Base-by-base conservation (phyloP, 1,139 yeast species). In the Yamadazyma trypodendri region DNA sequence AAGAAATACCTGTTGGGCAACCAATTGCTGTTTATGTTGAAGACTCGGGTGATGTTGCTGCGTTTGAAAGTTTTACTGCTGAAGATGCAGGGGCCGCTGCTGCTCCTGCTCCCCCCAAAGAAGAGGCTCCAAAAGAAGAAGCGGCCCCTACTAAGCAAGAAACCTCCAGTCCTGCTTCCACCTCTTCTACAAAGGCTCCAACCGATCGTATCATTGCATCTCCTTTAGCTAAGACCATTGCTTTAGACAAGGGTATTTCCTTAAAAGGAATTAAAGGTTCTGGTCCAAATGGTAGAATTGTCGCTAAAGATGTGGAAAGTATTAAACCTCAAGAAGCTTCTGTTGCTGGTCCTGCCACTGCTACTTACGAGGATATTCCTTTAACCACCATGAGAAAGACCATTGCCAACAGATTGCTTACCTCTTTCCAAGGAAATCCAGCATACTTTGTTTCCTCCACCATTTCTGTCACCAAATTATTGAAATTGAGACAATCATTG, bases 1-100 rank as follows among this genome's bases (percentile, higher is more conserved):
- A 88, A 65, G 96, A 92, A 55, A 72, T 94, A 40, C 89, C 95
- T 35, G 96, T 92, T 38, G 95, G 95, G 53, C 80, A 83, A 67
- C 97, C 98, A 57, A 86, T 94, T 63, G 98, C 96, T 47, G 96
- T 92, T 33, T 90, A 85, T 60, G 98, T 92, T 38, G 97, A 92
- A 68, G 88, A 89, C 27, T 76, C 77, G 44, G 80, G 56, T 34
- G 96, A 87, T 56, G 96, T 92, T 42, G 73, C 82, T 29, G 97
- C 97, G 20, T 92, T 92, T 59, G 85, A 79, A 54, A 79, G 76
- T 53, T 92, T 89, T 73, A 83, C 95, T 40, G 76, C 81, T 38
- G 90, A 79, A 34, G 97, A 88, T 58, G 95, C 95, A 33, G 85
- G 86, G 39, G 79, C 72, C 32, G 68, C 71, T 24, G 72, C 72